Percentiles rank a stretch among this genome's conserved stretches.
These are phyloP conservation scores for Omphalotus guepiniiformis DNA, from an alignment of 768 basidiomycete species.

Conservation along the genomic window DNA sequence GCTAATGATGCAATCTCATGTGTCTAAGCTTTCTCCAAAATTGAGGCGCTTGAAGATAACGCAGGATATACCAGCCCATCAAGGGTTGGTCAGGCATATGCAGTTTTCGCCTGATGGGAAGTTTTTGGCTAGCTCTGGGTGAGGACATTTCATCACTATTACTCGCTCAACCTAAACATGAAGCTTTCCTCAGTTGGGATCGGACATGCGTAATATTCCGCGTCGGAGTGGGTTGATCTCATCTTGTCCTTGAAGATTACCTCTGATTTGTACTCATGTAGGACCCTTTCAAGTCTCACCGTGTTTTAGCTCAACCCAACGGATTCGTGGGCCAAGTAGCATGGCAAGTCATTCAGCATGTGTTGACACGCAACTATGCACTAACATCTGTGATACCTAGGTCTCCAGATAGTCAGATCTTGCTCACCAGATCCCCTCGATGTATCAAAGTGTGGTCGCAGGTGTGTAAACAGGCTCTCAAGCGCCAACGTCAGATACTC, in stretches of 20 bases:
- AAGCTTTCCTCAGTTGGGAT: slow-evolving; percentile 74
- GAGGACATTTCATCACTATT: too few relatives aligned
- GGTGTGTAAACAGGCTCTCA: slow-evolving; percentile 30
- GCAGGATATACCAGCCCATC: slow-evolving; percentile 60
- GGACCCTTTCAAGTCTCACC: slow-evolving; percentile 56
- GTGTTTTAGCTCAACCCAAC: slow-evolving; percentile 60
- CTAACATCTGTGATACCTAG: slow-evolving; percentile 25
- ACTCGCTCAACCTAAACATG: too few relatives aligned
- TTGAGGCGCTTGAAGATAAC: slow-evolving; percentile 49
- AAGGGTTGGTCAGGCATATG: slow-evolving; percentile 64
- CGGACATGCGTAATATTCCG: slow-evolving; percentile 63
- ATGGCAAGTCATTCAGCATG: slow-evolving; percentile 38
- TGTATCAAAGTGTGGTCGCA: slow-evolving; percentile 73
- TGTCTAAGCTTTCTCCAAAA: slow-evolving; percentile 50
- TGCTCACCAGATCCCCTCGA: slow-evolving; percentile 61
- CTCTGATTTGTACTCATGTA: slow-evolving; percentile 18
- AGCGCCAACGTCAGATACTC: too few relatives aligned
- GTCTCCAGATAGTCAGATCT: slow-evolving; percentile 58
- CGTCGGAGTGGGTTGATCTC: slow-evolving; percentile 44
- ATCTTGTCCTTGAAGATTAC: not conserved
- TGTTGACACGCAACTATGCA: not conserved
- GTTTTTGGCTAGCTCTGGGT: slow-evolving; percentile 72
- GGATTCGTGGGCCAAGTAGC: slow-evolving; percentile 78
- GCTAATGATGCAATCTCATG: slow-evolving; percentile 44
- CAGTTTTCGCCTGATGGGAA: slow-evolving; percentile 77